Conservation (phyloP, 805 yeast genomes). For the Candida gorgasii region DNA sequence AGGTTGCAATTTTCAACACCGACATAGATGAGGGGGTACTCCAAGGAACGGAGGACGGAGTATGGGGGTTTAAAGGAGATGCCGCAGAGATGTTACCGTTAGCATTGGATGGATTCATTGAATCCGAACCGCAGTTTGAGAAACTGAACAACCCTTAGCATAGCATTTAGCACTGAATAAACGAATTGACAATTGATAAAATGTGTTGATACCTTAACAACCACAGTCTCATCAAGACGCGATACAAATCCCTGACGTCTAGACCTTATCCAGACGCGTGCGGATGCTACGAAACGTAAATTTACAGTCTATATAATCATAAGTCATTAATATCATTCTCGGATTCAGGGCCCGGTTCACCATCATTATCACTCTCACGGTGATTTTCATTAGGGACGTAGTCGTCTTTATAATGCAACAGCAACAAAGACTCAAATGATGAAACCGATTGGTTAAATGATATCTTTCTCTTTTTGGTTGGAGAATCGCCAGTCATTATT, state of each 20-base stretch:
- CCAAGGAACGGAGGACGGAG: slow-evolving; percentile 39
- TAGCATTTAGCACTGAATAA: no score
- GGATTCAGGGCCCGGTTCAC: no score
- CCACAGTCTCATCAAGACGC: no score
- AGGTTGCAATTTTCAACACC: slow-evolving; percentile 80
- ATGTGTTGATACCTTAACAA: no score
- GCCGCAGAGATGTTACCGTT: slow-evolving; percentile 70
- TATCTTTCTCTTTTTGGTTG: slow-evolving; percentile 16
- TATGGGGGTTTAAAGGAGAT: slow-evolving; percentile 80
- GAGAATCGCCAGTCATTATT: slow-evolving; percentile 9
- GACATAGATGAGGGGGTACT: slow-evolving; percentile 52
- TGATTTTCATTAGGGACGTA: neutral
- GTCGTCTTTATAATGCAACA: slow-evolving; percentile 9
- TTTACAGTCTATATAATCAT: slow-evolving; percentile 11
- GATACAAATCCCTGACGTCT: slow-evolving; percentile 9
- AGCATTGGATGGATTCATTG: slow-evolving; percentile 57
- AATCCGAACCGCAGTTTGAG: slow-evolving; percentile 10
- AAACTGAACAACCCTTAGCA: slow-evolving; percentile 8
- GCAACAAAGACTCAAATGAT: slow-evolving; percentile 13
- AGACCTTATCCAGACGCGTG: neutral
- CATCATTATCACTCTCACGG: slow-evolving; percentile 6
- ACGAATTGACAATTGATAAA: no score
- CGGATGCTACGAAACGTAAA: slow-evolving; percentile 3
- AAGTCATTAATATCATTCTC: slow-evolving; percentile 8
- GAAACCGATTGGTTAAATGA: slow-evolving; percentile 11